Base-by-base conservation (phyloP, 352 stramenopile genomes). In the Globisporangium radiosum region DNA sequence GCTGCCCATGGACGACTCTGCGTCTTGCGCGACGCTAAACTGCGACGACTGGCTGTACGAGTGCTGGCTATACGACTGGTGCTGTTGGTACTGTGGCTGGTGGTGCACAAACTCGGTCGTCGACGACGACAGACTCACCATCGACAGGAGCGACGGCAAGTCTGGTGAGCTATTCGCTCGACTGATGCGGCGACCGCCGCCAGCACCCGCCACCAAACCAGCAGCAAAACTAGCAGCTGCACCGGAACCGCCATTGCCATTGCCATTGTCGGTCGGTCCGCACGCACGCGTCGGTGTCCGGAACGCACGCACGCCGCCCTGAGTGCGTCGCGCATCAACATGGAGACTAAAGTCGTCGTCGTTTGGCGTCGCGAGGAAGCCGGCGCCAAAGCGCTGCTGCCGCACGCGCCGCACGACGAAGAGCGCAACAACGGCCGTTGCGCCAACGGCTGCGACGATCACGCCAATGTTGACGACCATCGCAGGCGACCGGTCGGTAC, bases 331-430 rank as follows among this genome's bases (percentile, higher is more conserved):
- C 51, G 15, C 60, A 11, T 66, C 54, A 5, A 58, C 60, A 25
- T 66, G 73, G 15, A 64, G 25, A 33, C 58, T 56, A n/a, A 72
- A 71, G 40, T 74, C 59, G 44, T 76, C 66, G 40, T 69, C 67
- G 2, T 56, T 47, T 6, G 60, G 63, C 36, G 67, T 72, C 57
- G 66, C 76, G 50, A 59, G 70, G 25, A 57, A 59, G 25, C 25
- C 25, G 8, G 47, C 40, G 33, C 59, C 13, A 8, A 73, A 52
- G 1, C 71, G 72, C 37, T 64, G 72, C 58, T 64, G 36, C 40
- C 63, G 66, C 36, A 82, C 54, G 40, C 73, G 71, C 10, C 62
- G 71, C 10, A 69, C 60, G 25, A 91, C 66, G 54, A 91, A 88
- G 3, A 78, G 33, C 6, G 70, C 60, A 10, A 89, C 64, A 38